Conservation (phyloP, 805 yeast genomes). For the Candida pini region DNA sequence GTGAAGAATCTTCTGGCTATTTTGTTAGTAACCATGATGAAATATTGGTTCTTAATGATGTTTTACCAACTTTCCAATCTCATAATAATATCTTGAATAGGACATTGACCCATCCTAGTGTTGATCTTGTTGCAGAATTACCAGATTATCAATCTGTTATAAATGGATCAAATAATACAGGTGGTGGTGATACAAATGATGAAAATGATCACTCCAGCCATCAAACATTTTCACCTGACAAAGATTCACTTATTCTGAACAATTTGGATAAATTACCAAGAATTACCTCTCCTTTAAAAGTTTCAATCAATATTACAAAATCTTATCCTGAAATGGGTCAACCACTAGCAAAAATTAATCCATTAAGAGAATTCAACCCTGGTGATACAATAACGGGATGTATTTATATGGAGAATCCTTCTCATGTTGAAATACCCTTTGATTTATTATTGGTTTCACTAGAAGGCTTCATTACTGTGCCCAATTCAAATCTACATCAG, state of each 20-base stretch:
- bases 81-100: conserved; percentile 36
- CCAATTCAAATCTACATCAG: conserved; percentile 10
- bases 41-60: conserved; percentile 36
- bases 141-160: conserved; percentile 15
- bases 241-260: conserved; percentile 18
- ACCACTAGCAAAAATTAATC: conserved; percentile 22
- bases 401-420: conserved; percentile 34
- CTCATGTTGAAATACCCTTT: conserved; percentile 39
- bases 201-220: too few species aligned
- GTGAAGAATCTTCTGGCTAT: too few species aligned
- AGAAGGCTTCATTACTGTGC: conserved; percentile 37
- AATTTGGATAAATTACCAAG: conserved; percentile 17
- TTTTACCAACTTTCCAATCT: conserved; percentile 64
- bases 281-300: conserved; percentile 16
- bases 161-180: conserved; percentile 1
- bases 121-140: conserved; percentile 3
- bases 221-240: conserved; percentile 7
- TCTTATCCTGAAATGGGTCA: conserved; percentile 29
- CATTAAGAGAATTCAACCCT: conserved; percentile 50
- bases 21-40: conserved; percentile 8
- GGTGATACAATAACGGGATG: conserved; percentile 62
- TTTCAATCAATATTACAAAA: conserved; percentile 33
- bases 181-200: not conserved
- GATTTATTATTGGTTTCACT: conserved; percentile 54
- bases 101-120: conserved; percentile 10